phyloP scores from a whole-genome alignment of 768 basidiomycete genomes.

The Tylopilus vinaceipallidus region DNA sequence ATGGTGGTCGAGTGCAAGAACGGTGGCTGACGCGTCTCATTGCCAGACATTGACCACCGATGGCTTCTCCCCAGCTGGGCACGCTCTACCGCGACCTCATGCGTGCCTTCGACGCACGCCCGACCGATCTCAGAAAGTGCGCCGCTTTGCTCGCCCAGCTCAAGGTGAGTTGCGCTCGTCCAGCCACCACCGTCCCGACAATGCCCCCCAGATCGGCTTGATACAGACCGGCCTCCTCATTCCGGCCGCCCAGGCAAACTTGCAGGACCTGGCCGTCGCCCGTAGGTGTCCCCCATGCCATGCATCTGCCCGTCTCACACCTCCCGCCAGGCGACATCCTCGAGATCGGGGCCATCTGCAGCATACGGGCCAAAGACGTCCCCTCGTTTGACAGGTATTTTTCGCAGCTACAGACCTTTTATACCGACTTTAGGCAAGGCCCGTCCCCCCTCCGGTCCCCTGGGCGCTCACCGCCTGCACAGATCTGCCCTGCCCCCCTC shows the following conservation, averaged over 20 bases:
- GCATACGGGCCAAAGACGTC: slow-evolving; percentile 83
- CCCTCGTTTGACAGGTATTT: slow-evolving; percentile 96
- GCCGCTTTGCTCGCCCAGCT: slow-evolving; percentile 64
- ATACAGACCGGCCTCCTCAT: slow-evolving; percentile 75
- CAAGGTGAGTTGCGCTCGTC: slow-evolving; percentile 54
- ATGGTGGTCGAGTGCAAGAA: slow-evolving; percentile 20
- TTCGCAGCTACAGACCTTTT: slow-evolving; percentile 86
- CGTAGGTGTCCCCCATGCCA: slow-evolving; percentile 46
- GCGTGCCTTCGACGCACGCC: slow-evolving; percentile 61
- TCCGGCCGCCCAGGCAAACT: slow-evolving; percentile 62
- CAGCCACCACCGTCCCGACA: not conserved
- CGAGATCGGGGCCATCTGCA: slow-evolving; percentile 94
- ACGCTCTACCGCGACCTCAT: slow-evolving; percentile 64
- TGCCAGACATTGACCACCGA: not conserved
- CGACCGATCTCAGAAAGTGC: slow-evolving; percentile 67
- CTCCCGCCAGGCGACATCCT: slow-evolving; percentile 76
- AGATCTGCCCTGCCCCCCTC: slow-evolving; percentile 77
- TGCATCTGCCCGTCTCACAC: not conserved
- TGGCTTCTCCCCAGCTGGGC: slow-evolving; percentile 55
- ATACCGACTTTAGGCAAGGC: slow-evolving; percentile 75
- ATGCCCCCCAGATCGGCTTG: slow-evolving; percentile 57
- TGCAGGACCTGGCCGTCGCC: slow-evolving; percentile 68
- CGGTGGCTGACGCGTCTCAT: slow-evolving; percentile 55
- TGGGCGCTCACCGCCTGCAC: slow-evolving; percentile 22
- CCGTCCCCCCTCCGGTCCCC: not conserved